Percentiles rank a stretch among this genome's conserved stretches.
phyloP scores from a whole-genome alignment of 2,329 filamentous ascomycete genomes.

The Hypocrella siamensis region DNA sequence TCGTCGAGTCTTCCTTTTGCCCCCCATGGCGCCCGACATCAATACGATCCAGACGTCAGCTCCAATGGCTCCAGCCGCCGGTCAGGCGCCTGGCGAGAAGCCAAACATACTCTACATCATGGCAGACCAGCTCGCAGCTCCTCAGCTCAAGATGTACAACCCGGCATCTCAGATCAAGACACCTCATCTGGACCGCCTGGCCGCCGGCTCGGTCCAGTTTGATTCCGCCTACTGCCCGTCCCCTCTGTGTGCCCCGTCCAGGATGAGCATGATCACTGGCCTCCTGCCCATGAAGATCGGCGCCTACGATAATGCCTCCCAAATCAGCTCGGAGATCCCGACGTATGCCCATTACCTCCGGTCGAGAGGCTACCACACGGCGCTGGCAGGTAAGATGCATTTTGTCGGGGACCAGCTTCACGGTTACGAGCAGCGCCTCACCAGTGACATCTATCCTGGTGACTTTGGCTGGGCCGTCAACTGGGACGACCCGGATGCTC shows the following conservation, averaged over 20 bases:
- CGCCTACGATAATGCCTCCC: constrained; percentile 80
- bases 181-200: constrained; percentile 73
- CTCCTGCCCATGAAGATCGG: constrained; percentile 84
- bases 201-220: constrained; percentile 72
- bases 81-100: constrained; percentile 11
- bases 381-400: constrained; percentile 91
- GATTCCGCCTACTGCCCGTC: constrained; percentile 91
- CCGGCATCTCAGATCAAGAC: constrained; percentile 79
- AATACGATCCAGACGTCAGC: constrained; percentile 51
- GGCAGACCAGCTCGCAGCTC: constrained; percentile 88
- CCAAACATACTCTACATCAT: constrained; percentile 61
- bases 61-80: constrained; percentile 11
- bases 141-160: constrained; percentile 85
- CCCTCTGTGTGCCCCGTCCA: constrained; percentile 79
- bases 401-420: constrained; percentile 92
- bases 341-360: constrained; percentile 90
- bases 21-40: constrained; percentile 56
- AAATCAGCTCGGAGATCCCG: constrained; percentile 68
- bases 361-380: constrained; percentile 73
- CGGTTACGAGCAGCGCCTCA: constrained; percentile 82
- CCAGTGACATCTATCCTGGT: constrained; percentile 89
- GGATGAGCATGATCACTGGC: constrained; percentile 89
- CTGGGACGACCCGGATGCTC: constrained; percentile 78
- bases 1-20: too few species aligned
- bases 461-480: constrained; percentile 93